phyloP scores from a whole-genome alignment of 2,329 filamentous ascomycete genomes.

The Aspergillaceae sp. region DNA sequence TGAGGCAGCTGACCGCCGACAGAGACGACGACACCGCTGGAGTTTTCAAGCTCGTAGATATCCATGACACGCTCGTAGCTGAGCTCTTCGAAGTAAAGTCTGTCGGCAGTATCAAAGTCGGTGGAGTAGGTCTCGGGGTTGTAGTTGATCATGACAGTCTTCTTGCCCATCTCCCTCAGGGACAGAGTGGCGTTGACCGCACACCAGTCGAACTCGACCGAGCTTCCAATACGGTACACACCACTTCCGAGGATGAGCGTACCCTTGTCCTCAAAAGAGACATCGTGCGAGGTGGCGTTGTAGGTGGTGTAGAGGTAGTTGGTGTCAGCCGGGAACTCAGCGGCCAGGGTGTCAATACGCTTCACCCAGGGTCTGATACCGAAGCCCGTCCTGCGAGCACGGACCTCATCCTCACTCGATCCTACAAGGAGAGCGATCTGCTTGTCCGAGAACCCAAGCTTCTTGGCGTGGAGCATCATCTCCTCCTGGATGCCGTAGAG shows the following conservation, averaged over 20 bases:
- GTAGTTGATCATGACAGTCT: constrained; percentile 96
- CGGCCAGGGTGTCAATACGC: constrained; percentile 94
- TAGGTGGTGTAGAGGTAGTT: constrained; percentile 98
- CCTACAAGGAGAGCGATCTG: constrained; percentile 85
- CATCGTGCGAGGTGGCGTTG: constrained; percentile 88
- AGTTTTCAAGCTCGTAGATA: constrained; percentile 86
- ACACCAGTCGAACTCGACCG: constrained; percentile 98
- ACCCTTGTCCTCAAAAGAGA: constrained; percentile 87
- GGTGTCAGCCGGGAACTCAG: constrained; percentile 89
- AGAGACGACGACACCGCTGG: constrained; percentile 83
- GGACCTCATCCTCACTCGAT: constrained; percentile 80
- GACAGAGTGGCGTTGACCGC: constrained; percentile 82
- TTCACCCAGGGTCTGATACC: constrained; percentile 94
- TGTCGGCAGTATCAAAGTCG: constrained; percentile 83
- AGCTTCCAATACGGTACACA: constrained; percentile 95
- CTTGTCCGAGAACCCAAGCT: constrained; percentile 93
- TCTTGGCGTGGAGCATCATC: constrained; percentile 84
- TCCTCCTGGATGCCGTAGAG: constrained; percentile 82
- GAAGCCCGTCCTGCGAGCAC: constrained; percentile 73
- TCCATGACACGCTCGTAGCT: constrained; percentile 98
- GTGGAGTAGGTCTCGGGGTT: constrained; percentile 76
- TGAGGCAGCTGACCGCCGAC: constrained; percentile 94
- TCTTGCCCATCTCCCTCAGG: constrained; percentile 78
- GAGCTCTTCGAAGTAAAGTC: constrained; percentile 92
- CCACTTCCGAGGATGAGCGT: constrained; percentile 83